Base-by-base conservation (phyloP, 2,329 filamentous ascomycete species). In the Aspergillus tubingensis region DNA sequence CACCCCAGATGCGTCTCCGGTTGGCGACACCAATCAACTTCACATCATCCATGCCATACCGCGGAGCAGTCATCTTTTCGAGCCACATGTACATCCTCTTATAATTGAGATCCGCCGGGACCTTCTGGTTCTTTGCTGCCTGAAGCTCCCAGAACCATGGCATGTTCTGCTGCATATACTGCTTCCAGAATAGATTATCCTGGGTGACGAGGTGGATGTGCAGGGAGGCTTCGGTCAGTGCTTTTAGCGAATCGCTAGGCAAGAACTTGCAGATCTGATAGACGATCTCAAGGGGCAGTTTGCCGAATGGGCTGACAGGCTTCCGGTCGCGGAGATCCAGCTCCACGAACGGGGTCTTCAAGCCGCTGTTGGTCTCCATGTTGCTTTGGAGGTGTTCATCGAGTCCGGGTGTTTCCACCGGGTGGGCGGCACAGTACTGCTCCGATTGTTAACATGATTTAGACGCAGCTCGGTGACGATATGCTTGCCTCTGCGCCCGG, bases 71-170 rank as follows among this genome's bases (percentile, higher is more conserved):
- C 38, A 63, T 58, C 23, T 54, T 50, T 19, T 67, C 57, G 27
- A 68, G 49, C 61, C 63, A 68, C 47, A 62, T 19, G 32, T 65
- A 67, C 11, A 68, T 57, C 8, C 39, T 38, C 38, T 67, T 64
- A 21, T 64, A 65, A 39, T 67, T 67, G 38, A 67, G 19, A n/a
- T 60, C 55, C 0, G 27, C 21, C 0, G 53, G 53, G 8, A 58
- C 2, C 41, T 60, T 61, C 43, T 48, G 57, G 1, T 10, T 25
- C 41, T 61, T 54, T 11, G 50, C 30, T 2, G 59, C 21, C 19
- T 62, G 53, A 2, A 64, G 44, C 57, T 67, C 64, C 61, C 64
- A 65, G 19, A 68, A 60, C 66, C 66, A 68, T 3, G 66, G 66
- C 66, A 68, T 68, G 15, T 67, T 63, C 13, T 53, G 56, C 38